Percentiles rank a stretch among this genome's conserved stretches.
phyloP scores from a whole-genome alignment of 2,329 filamentous ascomycete genomes.

The Paraconiothyrium brasiliense region DNA sequence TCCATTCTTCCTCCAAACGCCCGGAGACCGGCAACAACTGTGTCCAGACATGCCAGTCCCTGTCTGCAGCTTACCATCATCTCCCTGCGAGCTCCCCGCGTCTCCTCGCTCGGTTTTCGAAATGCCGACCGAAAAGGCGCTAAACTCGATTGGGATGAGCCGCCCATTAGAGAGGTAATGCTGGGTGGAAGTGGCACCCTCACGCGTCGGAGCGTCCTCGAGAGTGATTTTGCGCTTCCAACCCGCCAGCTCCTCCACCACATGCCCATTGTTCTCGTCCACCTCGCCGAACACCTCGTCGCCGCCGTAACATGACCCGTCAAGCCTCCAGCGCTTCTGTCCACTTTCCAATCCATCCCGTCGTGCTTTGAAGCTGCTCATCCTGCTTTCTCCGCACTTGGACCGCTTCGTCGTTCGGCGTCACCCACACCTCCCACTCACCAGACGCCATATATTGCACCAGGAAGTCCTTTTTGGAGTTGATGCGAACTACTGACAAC shows the following conservation, averaged over 20 bases:
- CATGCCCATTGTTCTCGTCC: conserved; percentile 33
- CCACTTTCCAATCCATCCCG: conserved; percentile 38
- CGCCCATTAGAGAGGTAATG: conserved; percentile 20
- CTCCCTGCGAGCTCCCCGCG: neutral
- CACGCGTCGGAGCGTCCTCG: conserved; percentile 24
- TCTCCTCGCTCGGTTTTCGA: neutral
- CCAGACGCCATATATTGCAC: conserved; percentile 24
- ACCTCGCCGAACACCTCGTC: conserved; percentile 25
- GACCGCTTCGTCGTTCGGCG: conserved; percentile 40
- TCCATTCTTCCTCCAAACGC: neutral
- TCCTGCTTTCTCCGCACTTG: conserved; percentile 48
- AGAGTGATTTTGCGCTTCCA: conserved; percentile 7
- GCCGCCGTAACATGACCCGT: conserved; percentile 42
- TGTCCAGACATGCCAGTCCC: too few species aligned
- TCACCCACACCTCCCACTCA: conserved; percentile 27
- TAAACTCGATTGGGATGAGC: conserved; percentile 20
- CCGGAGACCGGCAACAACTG: neutral
- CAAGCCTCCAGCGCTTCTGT: conserved; percentile 25
- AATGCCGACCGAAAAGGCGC: neutral
- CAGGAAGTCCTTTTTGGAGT: conserved; percentile 17
- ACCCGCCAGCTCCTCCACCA: conserved; percentile 30
- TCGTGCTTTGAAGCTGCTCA: conserved; percentile 49
- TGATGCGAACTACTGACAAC: conserved; percentile 21
- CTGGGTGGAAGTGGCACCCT: conserved; percentile 24
- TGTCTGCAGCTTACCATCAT: neutral